Base-by-base conservation (phyloP, 805 yeast species). In the Saccharomycopsis amapae region DNA sequence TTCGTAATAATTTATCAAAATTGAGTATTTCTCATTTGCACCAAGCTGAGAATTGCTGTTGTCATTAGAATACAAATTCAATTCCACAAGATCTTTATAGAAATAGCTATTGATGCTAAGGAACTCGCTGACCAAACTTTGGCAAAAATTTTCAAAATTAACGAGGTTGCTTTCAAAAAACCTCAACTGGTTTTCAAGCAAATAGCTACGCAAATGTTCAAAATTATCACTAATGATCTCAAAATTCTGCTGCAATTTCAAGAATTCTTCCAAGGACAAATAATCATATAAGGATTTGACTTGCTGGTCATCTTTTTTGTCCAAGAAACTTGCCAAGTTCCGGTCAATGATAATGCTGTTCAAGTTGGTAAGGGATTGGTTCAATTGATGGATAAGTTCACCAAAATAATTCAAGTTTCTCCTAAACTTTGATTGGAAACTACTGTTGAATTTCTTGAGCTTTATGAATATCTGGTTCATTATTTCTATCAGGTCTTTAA, bases 171-270 rank as follows among this genome's bases (percentile, higher is more conserved):
- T 38, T 28, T 44, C 44, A 44, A 50, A 50, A 32, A 50, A 50
- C 3, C 38, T 50, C 22, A 50, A 37, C 36, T 50, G 53, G 26
- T 50, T 46, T 1, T 35, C 26, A 5, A 38, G 9, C n/a, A 50
- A 35, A 22, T 47, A 50, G 6, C 30, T 20, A 2, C 38, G 23
- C 5, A 50, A n/a, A 1, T 10, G 12, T 3, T 22, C 28, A 26
- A 23, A 40, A 28, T 41, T 46, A 9, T 47, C 51, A 18, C 24
- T 39, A 9, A 50, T 25, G 5, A 47, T 36, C 18, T 50, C 53
- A 26, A 31, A 50, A 28, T 47, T 50, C 23, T 43, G 51, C 31
- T 50, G 53, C 13, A 42, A 32, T 24, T 47, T 50, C 19, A 50
- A 26, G 28, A 50, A 44, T 35, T 50, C 53, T 3, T 50, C 53